phyloP scores from a whole-genome alignment of 192 early-diverging fungal species.

The Rhizophlyctis rosea region DNA sequence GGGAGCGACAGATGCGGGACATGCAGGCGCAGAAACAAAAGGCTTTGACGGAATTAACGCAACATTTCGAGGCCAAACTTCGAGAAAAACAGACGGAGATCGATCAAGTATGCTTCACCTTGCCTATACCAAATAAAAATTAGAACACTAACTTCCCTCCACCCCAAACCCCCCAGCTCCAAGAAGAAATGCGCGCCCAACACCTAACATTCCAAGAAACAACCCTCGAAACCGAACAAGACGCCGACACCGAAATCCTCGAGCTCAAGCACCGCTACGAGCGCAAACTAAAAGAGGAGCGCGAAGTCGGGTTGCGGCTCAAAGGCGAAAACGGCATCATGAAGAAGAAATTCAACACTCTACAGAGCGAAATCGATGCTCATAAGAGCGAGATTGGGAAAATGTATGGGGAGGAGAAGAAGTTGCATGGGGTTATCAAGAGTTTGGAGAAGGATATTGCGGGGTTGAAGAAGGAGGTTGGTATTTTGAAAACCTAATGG shows the following conservation, averaged over 20 bases:
- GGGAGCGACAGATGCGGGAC: conserved; percentile 55
- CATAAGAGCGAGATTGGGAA: conserved; percentile 60
- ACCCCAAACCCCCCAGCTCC: conserved; percentile 34
- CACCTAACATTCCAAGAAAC: conserved; percentile 55
- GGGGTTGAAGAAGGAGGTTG: conserved; percentile 61
- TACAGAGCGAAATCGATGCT: conserved; percentile 58
- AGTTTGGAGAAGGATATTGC: conserved; percentile 63
- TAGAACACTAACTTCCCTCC: not conserved
- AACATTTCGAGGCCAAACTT: conserved; percentile 52
- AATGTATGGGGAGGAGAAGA: conserved; percentile 60
- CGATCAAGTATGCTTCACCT: conserved; percentile 36
- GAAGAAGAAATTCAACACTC: conserved; percentile 63
- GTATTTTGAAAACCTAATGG: not conserved
- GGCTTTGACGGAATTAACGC: conserved; percentile 48
- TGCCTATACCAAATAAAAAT: not conserved
- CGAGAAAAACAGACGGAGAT: conserved; percentile 58
- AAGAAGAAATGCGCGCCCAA: conserved; percentile 51
- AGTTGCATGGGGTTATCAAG: conserved; percentile 60
- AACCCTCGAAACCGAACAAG: conserved; percentile 55
- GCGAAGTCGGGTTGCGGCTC: conserved; percentile 54
- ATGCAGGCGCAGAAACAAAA: conserved; percentile 49
- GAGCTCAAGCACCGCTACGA: conserved; percentile 58
- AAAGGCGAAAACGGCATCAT: conserved; percentile 68
- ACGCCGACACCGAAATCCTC: conserved; percentile 58
- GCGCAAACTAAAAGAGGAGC: conserved; percentile 54